Evolutionary conservation across 2,329 filamentous ascomycete genomes (phyloP).

Genomic region (Aureobasidium sp.): DNA sequence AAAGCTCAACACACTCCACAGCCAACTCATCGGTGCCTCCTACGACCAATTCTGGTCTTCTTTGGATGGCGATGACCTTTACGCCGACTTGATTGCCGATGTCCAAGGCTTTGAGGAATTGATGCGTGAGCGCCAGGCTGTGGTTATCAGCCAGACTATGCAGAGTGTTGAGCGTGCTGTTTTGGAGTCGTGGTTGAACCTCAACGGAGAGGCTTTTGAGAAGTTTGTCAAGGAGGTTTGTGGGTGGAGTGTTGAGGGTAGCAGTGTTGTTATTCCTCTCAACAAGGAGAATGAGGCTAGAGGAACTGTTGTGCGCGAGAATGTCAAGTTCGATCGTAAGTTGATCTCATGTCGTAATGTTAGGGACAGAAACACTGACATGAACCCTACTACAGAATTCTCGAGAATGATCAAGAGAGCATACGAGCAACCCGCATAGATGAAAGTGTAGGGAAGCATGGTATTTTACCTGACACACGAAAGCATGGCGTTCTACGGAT

Average conservation of each 20-base stretch:
- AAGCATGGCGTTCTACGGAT: slow-evolving; percentile 12
- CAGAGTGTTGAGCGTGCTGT: slow-evolving; percentile 53
- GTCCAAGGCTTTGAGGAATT: slow-evolving; percentile 92
- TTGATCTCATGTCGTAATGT: slow-evolving; percentile 6
- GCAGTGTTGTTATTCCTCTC: slow-evolving; percentile 64
- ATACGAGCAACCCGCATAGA: slow-evolving; percentile 66
- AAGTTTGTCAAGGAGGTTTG: slow-evolving; percentile 48
- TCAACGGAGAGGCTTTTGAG: slow-evolving; percentile 38
- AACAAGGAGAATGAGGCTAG: slow-evolving; percentile 98
- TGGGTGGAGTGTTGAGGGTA: slow-evolving; percentile 70
- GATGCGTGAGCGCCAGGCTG: slow-evolving; percentile 81
- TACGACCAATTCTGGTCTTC: slow-evolving; percentile 91
- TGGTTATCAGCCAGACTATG: slow-evolving; percentile 79
- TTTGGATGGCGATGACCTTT: slow-evolving; percentile 87
- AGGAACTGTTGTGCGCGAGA: slow-evolving; percentile 90
- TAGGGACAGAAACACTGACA: not conserved
- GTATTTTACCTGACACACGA: slow-evolving; percentile 4
- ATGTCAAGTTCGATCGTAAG: slow-evolving; percentile 75
- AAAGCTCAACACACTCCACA: slow-evolving; percentile 77
- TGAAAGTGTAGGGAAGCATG: not conserved
- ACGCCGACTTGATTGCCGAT: slow-evolving; percentile 90
- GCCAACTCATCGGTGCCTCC: slow-evolving; percentile 79
- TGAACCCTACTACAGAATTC: slow-evolving; percentile 43
- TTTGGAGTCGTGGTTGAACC: slow-evolving; percentile 42
- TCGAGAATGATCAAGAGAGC: slow-evolving; percentile 69